Base-by-base conservation (phyloP, 2,329 filamentous ascomycete genomes). In the Nannizzia gypsea region DNA sequence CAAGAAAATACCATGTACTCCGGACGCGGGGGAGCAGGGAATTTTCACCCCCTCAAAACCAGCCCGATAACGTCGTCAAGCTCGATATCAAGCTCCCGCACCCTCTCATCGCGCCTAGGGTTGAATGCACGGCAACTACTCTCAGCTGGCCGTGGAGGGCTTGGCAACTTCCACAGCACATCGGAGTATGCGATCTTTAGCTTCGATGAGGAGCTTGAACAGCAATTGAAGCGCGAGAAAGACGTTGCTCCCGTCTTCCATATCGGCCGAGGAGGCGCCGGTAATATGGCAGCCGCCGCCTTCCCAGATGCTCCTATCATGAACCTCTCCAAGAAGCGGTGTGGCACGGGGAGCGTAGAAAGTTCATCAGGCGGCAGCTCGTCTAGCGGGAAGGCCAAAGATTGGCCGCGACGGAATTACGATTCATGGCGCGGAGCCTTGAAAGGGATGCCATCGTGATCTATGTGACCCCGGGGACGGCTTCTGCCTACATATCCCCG, bases 151-250 rank as follows among this genome's bases (percentile, higher is more conserved):
- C 78, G 80, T 56, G 81, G 81, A 59, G 80, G 81, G 50, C 78
- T 78, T 15, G 81, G 81, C 63, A 83, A 83, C 68, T 73, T 82
- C 63, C 77, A 80, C 73, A 74, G 73, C 67, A 69, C 71, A 64
- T 73, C 71, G 62, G 80, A 85, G 66, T 77, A 81, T 44, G 77
- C 80, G 67, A 84, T 85, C 70, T 85, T 85, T 77, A 81, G 79
- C 71, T 86, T 86, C 72, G 83, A 86, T 70, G 83, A 86, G 73
- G 83, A 86, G 67, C 77, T 86, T 57, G 78, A 82, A 65, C 78
- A 78, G 61, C 79, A 83, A 62, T 74, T 81, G 63, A 76, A 78
- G 60, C 75, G 79, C 38, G 76, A 75, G 65, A 74, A 75, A 62
- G 73, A 78, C 61, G 74, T 79, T 54, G 81, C 82, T 1, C 83